Conservation (phyloP, 2,329 filamentous ascomycete species). For the Taxawa tesnikishii region DNA sequence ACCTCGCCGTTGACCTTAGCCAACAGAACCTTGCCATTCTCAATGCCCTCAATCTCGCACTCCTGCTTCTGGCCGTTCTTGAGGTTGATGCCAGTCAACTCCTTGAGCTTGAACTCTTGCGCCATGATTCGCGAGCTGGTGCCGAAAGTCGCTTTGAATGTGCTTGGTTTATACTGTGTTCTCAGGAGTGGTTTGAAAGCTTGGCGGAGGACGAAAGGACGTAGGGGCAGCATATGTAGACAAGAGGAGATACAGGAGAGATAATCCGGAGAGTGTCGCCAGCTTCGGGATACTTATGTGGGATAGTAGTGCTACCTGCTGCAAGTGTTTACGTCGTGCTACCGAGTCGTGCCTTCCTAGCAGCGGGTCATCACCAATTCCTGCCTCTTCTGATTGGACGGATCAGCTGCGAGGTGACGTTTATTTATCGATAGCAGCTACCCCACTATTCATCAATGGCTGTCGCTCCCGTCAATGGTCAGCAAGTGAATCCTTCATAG, state of each 20-base stretch:
- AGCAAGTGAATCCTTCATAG: too few relatives aligned
- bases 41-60: constrained; percentile 79
- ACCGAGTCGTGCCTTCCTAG: too few relatives aligned
- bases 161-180: neutral
- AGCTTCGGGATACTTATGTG: too few relatives aligned
- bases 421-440: too few relatives aligned
- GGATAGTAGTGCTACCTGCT: too few relatives aligned
- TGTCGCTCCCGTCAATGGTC: too few relatives aligned
- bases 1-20: constrained; percentile 65
- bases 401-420: too few relatives aligned
- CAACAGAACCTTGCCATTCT: constrained; percentile 74
- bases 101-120: constrained; percentile 54
- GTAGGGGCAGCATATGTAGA: neutral
- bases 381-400: too few relatives aligned
- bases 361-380: too few relatives aligned
- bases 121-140: constrained; percentile 24
- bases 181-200: neutral
- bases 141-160: constrained; percentile 10
- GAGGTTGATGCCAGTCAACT: constrained; percentile 59
- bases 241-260: too few relatives aligned
- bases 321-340: constrained; percentile 1
- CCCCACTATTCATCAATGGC: too few relatives aligned
- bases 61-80: constrained; percentile 76
- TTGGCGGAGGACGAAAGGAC: neutral
- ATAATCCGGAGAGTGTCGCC: too few relatives aligned